Base-by-base conservation (phyloP, 176 grass and related monocot genomes). In the Bothriochloa decipiens region DNA sequence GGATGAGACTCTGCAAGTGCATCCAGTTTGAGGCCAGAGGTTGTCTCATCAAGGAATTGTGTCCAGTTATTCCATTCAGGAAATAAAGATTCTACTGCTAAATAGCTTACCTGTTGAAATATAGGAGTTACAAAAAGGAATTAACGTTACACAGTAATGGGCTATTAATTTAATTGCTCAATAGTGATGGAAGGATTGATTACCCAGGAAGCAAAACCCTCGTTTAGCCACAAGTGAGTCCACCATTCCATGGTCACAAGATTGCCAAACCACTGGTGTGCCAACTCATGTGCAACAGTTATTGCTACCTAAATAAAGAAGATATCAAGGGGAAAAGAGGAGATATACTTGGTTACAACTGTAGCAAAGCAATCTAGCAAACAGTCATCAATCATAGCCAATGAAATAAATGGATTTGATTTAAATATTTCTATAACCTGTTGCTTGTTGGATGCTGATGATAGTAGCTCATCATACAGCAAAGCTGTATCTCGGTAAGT, bases 231-330 rank as follows among this genome's bases (percentile, higher is more conserved):
- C 74, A 98, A 90, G 63, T 98, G 91, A 55, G 91, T 98, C 93
- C 96, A 98, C 96, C 96, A 98, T 86, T 98, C 96, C 93, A 98
- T 98, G 13, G 96, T 98, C 62, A 98, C 93, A 83, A 98, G 96
- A 83, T 98, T 98, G 40, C 96, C 96, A 92, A 98, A 95, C 96
- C 96, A 98, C 73, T 98, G 96, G 58, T 98, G 96, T 58, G 96
- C 96, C 85, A 98, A 90, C 81, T 98, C 96, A 81, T 98, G 96
- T 33, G 96, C 87, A 77, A 98, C 93, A 45, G 91, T 93, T 87
- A 98, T 91, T 68, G 93, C 93, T 50, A 95, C 91, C 96, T 95
- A 86, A 82, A 76, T 22, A 74, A 50, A 32, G 5, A 46, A 46
- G 15, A 52, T 53, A 58, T 65, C 78, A 15, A 70, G 10, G 61